These are phyloP conservation scores for Irpex rosettiformis DNA, from an alignment of 1,284 basidiomycete genomes.

Conservation along the genomic window DNA sequence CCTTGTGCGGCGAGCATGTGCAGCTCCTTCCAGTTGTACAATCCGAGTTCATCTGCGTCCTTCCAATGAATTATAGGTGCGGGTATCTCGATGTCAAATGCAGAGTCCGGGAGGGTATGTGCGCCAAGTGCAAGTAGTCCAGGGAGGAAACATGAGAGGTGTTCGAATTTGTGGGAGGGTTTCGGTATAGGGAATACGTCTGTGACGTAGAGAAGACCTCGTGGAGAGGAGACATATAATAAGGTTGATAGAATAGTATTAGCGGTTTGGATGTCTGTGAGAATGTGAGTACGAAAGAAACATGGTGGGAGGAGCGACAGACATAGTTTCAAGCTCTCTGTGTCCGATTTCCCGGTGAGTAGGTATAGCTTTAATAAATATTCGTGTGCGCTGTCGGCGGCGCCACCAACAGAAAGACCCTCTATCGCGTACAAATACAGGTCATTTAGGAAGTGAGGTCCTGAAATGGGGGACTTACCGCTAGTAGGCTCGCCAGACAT, in stretches of 20 bases:
- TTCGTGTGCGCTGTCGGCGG: slow-evolving; percentile 65
- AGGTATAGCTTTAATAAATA: slow-evolving; percentile 76
- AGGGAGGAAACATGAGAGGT: slow-evolving; percentile 74
- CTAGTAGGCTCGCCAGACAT: slow-evolving; percentile 36
- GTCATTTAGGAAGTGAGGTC: neutral
- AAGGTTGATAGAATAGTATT: slow-evolving; percentile 61
- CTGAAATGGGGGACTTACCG: slow-evolving; percentile 28
- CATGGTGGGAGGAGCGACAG: slow-evolving; percentile 27
- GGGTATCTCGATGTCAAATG: neutral
- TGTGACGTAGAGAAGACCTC: slow-evolving; percentile 69
- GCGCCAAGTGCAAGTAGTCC: slow-evolving; percentile 72
- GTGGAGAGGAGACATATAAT: slow-evolving; percentile 61
- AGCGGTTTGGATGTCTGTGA: slow-evolving; percentile 57
- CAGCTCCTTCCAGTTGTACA: slow-evolving; percentile 44
- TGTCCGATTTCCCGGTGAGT: slow-evolving; percentile 57
- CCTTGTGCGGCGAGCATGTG: slow-evolving; percentile 67
- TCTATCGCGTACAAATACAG: slow-evolving; percentile 1
- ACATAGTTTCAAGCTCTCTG: slow-evolving; percentile 62
- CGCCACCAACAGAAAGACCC: slow-evolving; percentile 19
- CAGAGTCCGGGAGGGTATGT: slow-evolving; percentile 54
- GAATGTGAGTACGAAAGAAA: neutral
- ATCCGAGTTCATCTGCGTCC: slow-evolving; percentile 28
- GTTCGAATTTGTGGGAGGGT: slow-evolving; percentile 61
- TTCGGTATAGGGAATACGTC: slow-evolving; percentile 37
- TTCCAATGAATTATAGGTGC: slow-evolving; percentile 17